Percentiles rank a stretch among this genome's conserved stretches.
Evolutionary conservation across 768 basidiomycete genomes (phyloP).

Genomic region (Tubosaeta sp.): DNA sequence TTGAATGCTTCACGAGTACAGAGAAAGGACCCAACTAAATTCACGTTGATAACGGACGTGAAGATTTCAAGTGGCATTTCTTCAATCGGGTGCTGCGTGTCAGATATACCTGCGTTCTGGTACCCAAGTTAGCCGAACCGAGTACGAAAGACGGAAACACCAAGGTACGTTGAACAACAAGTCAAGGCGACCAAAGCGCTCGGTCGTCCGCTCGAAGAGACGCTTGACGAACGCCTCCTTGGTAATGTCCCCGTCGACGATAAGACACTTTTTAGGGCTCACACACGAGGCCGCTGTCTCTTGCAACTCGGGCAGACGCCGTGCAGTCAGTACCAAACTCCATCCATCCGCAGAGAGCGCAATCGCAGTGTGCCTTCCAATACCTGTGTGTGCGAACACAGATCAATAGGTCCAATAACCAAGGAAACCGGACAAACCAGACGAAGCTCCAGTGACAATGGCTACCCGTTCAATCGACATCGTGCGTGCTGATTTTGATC

Average conservation of each 20-base stretch:
- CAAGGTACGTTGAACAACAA: not conserved
- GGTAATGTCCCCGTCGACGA: conserved; percentile 61
- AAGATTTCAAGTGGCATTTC: not conserved
- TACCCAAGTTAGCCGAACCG: not conserved
- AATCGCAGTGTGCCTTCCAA: not conserved
- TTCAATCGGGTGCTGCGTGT: not conserved
- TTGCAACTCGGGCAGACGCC: conserved; percentile 53
- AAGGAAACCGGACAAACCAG: not conserved
- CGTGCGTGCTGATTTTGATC: not conserved
- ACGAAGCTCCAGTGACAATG: not conserved
- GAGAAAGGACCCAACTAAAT: conserved; percentile 38
- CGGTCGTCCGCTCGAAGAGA: conserved; percentile 1
- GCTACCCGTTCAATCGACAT: not conserved
- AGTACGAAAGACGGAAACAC: not conserved
- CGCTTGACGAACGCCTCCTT: conserved; percentile 57
- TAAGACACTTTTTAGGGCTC: conserved; percentile 28
- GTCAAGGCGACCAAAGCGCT: not conserved
- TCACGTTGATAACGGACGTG: not conserved
- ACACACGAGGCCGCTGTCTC: conserved; percentile 51
- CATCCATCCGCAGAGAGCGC: not conserved
- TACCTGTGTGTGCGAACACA: no score
- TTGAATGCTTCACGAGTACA: conserved; percentile 73
- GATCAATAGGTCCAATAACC: no score
- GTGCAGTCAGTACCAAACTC: conserved; percentile 5
- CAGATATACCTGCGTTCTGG: not conserved